Percentiles rank a stretch among this genome's conserved stretches.
Evolutionary conservation across 306 rosid species (phyloP).

Genomic region (Rosa multiflora): DNA sequence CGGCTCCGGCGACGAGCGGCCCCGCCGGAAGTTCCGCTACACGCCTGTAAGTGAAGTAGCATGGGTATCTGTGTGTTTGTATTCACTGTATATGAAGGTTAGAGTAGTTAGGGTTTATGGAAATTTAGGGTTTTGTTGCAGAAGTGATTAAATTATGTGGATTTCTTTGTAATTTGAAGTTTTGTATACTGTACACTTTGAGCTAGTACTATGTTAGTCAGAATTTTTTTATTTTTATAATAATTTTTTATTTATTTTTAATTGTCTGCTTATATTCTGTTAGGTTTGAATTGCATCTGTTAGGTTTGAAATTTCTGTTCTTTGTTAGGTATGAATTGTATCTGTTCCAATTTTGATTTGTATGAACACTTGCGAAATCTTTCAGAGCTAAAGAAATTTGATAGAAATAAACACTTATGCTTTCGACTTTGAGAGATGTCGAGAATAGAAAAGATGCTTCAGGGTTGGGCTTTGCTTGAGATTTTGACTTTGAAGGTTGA

Average conservation of each 20-base stretch:
- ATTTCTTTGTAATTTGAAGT: not conserved
- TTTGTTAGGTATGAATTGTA: not conserved
- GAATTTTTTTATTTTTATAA: not conserved
- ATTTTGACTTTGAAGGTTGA: not conserved
- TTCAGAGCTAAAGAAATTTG: not conserved
- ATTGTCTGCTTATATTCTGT: not conserved
- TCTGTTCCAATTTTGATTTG: too few relatives aligned
- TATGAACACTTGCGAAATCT: not conserved
- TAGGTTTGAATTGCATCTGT: not conserved
- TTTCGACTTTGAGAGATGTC: not conserved
- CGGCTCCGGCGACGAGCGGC: conserved; percentile 55
- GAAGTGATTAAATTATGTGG: not conserved
- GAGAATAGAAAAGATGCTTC: not conserved
- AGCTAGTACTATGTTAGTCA: not conserved
- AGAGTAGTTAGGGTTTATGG: conserved; percentile 10
- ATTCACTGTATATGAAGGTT: not conserved
- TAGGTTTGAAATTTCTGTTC: not conserved
- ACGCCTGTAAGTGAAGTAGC: conserved; percentile 61
- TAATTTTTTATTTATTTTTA: too few relatives aligned
- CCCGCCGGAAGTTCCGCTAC: conserved; percentile 88
- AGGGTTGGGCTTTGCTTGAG: not conserved
- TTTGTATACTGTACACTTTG: not conserved
- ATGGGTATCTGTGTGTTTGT: not conserved
- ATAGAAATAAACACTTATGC: not conserved
- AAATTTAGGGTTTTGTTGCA: conserved; percentile 1